These are phyloP conservation scores for Chrysoporthe cubensis DNA, from an alignment of 2,329 filamentous ascomycete genomes.

Conservation along the genomic window DNA sequence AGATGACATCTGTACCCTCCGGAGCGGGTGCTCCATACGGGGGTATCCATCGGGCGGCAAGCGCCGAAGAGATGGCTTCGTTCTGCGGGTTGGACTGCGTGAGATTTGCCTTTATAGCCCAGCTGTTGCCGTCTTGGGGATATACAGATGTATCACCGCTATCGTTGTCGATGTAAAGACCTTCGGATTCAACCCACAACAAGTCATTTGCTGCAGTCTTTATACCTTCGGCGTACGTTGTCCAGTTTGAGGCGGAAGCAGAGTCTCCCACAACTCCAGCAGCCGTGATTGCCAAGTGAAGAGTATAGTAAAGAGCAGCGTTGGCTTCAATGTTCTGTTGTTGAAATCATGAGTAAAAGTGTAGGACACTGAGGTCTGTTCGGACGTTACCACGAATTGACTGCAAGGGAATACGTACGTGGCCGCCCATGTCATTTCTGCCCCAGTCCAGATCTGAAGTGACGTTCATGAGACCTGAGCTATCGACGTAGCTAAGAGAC, in stretches of 20 bases:
- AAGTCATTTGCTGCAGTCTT: slow-evolving; percentile 48
- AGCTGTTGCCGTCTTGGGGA: slow-evolving; percentile 24
- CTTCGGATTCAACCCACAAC: slow-evolving; percentile 49
- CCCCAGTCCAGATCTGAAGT: slow-evolving; percentile 55
- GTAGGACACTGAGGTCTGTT: not conserved
- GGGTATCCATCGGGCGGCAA: slow-evolving; percentile 15
- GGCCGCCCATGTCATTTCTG: slow-evolving; percentile 52
- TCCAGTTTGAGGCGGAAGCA: slow-evolving; percentile 36
- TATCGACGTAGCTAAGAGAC: slow-evolving; percentile 39
- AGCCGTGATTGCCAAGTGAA: slow-evolving; percentile 52
- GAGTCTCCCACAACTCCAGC: slow-evolving; percentile 46
- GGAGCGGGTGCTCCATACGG: slow-evolving; percentile 23
- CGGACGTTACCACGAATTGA: not conserved
- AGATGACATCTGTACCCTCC: slow-evolving; percentile 20
- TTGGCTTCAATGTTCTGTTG: slow-evolving; percentile 52
- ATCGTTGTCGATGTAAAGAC: slow-evolving; percentile 55
- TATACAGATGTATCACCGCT: slow-evolving; percentile 42
- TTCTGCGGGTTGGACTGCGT: slow-evolving; percentile 3
- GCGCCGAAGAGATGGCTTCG: slow-evolving; percentile 10
- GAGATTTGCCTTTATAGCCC: slow-evolving; percentile 23
- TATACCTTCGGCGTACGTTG: slow-evolving; percentile 31
- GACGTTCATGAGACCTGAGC: slow-evolving; percentile 50
- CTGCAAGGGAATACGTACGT: slow-evolving; percentile 31
- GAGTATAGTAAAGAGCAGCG: slow-evolving; percentile 54
- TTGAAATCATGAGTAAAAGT: not conserved